phyloP scores from a whole-genome alignment of 768 basidiomycete species.

The Agaricus blazei region DNA sequence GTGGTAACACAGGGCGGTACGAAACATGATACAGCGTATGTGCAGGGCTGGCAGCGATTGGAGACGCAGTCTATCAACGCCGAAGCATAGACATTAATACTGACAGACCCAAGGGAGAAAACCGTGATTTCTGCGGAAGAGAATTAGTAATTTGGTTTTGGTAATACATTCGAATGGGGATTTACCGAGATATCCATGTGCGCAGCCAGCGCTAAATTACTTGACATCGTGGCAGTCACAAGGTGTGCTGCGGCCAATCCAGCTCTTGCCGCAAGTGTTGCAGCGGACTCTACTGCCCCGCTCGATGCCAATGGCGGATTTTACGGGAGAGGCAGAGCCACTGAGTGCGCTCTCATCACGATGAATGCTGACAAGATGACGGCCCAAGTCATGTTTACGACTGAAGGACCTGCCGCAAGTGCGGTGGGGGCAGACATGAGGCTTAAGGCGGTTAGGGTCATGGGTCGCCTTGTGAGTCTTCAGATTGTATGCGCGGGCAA shows the following conservation, averaged over 20 bases:
- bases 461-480: conserved; percentile 96
- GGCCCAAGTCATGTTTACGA: conserved; percentile 89
- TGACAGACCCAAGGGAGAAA: conserved; percentile 27
- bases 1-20: conserved; percentile 51
- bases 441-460: conserved; percentile 87
- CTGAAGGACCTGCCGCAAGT: conserved; percentile 89
- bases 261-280: conserved; percentile 67
- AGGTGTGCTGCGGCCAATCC: conserved; percentile 44
- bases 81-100: conserved; percentile 2
- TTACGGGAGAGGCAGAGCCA: conserved; percentile 29
- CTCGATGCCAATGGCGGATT: conserved; percentile 63
- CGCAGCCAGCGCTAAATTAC: conserved; percentile 26
- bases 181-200: neutral
- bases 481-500: conserved; percentile 90
- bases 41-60: conserved; percentile 34
- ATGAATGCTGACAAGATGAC: conserved; percentile 85
- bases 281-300: conserved; percentile 65
- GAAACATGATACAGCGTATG: conserved; percentile 60
- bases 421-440: conserved; percentile 81
- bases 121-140: conserved; percentile 9
- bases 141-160: too few species aligned
- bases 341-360: conserved; percentile 55
- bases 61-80: neutral
- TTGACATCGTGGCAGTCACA: conserved; percentile 67
- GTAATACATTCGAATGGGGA: too few species aligned